Conservation (phyloP, 345 rosid genomes). For the Mallotus nudiflorus region DNA sequence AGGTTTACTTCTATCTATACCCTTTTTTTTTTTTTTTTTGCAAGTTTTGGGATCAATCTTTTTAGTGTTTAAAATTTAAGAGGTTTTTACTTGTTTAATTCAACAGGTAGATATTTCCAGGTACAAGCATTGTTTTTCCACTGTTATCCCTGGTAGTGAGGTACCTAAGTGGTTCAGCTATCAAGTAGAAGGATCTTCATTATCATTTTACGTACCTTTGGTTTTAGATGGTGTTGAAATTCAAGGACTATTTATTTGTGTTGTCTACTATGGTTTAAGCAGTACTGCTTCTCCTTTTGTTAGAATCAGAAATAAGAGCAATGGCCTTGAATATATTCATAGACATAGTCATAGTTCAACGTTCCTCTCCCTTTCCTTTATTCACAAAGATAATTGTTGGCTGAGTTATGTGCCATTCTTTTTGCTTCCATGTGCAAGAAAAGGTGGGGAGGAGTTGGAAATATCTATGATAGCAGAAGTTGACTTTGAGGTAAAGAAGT, state of each 20-base stretch:
- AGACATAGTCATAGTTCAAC: too few species aligned
- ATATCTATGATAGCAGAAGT: neutral
- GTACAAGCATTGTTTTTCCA: too few species aligned
- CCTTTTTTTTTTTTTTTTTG: neutral
- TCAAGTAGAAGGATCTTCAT: conserved; percentile 1
- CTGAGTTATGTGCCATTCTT: neutral
- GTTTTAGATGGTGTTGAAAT: neutral
- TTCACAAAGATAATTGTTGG: neutral
- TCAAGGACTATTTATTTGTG: neutral
- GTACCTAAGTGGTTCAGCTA: neutral
- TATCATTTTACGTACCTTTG: neutral
- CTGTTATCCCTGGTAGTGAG: neutral
- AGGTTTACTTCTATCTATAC: neutral
- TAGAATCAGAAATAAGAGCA: neutral
- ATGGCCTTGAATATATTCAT: neutral
- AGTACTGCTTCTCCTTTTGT: neutral
- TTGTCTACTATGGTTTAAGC: too few species aligned
- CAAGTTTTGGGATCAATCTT: too few species aligned
- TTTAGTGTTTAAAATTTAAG: too few species aligned
- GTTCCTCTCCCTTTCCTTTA: neutral
- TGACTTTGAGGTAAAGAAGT: neutral
- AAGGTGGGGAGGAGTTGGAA: neutral
- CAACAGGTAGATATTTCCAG: neutral
- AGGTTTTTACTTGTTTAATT: too few species aligned
- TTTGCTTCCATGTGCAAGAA: neutral